Evolutionary conservation across 2,329 filamentous ascomycete genomes (phyloP), one percentile per base, ranked within the genome.

Genomic region (Neofusicoccum ribis): DNA sequence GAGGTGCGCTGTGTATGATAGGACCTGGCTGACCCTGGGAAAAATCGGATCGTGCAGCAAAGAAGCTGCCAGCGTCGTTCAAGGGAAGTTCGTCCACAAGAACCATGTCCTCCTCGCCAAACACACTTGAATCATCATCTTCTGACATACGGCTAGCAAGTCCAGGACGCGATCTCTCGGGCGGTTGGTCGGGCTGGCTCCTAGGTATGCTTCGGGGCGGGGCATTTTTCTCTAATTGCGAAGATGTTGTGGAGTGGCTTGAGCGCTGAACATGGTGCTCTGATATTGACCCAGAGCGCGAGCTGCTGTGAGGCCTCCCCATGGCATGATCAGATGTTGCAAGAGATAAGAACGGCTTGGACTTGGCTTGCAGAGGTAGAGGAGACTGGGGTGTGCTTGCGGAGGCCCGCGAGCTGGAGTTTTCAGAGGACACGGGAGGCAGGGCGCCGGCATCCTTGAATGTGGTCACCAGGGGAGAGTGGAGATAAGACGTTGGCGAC

Each of bases 391-490:
- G 73, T 5, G 69, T 71, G 67, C 73, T 76, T 50, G 72, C 65
- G 15, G 75, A 76, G n/a, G 72, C 68, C 58, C 72, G 76, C 31
- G 69, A 71, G 6, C 51, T 64, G 11, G 51, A 54, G 31, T 44
- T 64, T 23, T 64, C 61, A 52, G 61, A 64, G 17, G 56, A 60
- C 7, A 60, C 27, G 17, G 61, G 61, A 9, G 72, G 71, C 12
- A 74, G 74, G 3, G 71, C 71, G 12, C 67, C 68, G 4, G 69
- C 65, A 17, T 79, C 77, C n/a, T 73, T 70, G 62, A 80, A 78
- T 41, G 68, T 72, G 52, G 74, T 62, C 12, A 70, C 69, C n/a
- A 77, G 70, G 11, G 78, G 78, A 31, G 78, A 80, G 59, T 79
- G 76, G 62, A 78, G 66, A 56, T 74, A 70, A 34, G 78, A 79